Evolutionary conservation across 1,284 basidiomycete species (phyloP), one percentile per base, ranked within the genome.

Genomic region (Hemileccinum hortonii): DNA sequence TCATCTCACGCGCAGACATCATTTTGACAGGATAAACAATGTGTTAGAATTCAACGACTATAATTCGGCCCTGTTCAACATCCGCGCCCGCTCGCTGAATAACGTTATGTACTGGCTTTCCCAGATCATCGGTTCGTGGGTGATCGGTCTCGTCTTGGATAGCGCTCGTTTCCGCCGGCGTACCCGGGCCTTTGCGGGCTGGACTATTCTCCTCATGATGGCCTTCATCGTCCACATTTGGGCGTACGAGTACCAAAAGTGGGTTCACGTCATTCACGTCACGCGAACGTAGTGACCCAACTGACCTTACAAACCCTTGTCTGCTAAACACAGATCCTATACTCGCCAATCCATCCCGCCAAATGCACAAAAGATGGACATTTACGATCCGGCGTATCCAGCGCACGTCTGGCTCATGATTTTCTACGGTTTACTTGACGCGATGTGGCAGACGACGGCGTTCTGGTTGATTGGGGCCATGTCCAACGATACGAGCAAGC

Each of bases 191-290:
- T 78, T 79, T 61, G 50, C 62, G 2, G 78, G 73, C 9, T 80
- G 80, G 75, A 43, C 45, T 4, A 66, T 80, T 40, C 65, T 82
- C 12, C 56, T 80, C 18, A 48, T 63, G 36, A 74, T 80, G 66
- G 73, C 76, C 18, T 76, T 80, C 55, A 64, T 73, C 33, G 74
- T 80, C 12, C 80, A 81, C 57, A 72, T 70, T 8, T 80, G 78
- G 74, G 72, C 72, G 0, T 81, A 75, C 58, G 72, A 77, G 56
- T 81, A 80, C 55, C 80, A 81, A 56, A 73, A 62, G 80, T 80
- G 45, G 44, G 69, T 63, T 18, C 24, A 10, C 4, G 6, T 19
- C 10, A 22, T 21, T n/a, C n/a, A n/a, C n/a, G n/a, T n/a, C n/a
- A n/a, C 26, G 11, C 29, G 29, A 29, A 29, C 29, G 29, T 11